phyloP scores from a whole-genome alignment of 139 green algal genomes.

The Coelastrella sp. region DNA sequence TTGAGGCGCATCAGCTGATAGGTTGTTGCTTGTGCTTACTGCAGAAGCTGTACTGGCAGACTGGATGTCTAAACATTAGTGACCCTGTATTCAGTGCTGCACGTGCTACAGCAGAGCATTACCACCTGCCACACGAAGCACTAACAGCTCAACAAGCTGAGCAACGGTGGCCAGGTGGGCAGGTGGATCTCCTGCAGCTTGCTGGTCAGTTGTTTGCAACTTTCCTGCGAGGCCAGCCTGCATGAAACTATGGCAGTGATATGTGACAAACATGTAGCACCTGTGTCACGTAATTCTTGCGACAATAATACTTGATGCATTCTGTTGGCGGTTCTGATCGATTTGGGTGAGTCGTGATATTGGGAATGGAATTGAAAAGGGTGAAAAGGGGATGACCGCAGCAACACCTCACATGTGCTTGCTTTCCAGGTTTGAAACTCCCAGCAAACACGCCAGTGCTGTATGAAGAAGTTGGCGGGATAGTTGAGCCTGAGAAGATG shows the following conservation, averaged over 20 bases:
- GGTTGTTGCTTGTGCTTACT: not conserved
- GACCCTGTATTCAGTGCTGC: constrained; percentile 22
- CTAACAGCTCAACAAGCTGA: constrained; percentile 65
- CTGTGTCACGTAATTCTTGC: too few species aligned
- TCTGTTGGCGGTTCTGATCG: too few species aligned
- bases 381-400: too few species aligned
- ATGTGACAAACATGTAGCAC: too few species aligned
- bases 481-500: constrained; percentile 76
- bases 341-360: too few species aligned
- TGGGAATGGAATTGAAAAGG: too few species aligned
- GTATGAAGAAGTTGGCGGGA: constrained; percentile 74
- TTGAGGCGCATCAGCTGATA: too few species aligned
- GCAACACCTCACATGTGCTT: not conserved
- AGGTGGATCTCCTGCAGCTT: too few species aligned
- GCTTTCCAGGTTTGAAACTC: constrained; percentile 53
- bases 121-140: constrained; percentile 70
- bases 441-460: constrained; percentile 60
- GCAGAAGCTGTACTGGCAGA: constrained; percentile 56
- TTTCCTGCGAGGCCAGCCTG: too few species aligned
- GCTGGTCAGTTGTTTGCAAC: too few species aligned
- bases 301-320: too few species aligned
- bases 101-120: constrained; percentile 21
- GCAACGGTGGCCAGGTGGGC: constrained; percentile 66
- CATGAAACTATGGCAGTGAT: too few species aligned
- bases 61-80: constrained; percentile 56